A percentile compares a stretch with the other conserved stretches of the same genome.
Conservation (phyloP, 169 alveolate genomes). For the Plasmodium ovale region DNA sequence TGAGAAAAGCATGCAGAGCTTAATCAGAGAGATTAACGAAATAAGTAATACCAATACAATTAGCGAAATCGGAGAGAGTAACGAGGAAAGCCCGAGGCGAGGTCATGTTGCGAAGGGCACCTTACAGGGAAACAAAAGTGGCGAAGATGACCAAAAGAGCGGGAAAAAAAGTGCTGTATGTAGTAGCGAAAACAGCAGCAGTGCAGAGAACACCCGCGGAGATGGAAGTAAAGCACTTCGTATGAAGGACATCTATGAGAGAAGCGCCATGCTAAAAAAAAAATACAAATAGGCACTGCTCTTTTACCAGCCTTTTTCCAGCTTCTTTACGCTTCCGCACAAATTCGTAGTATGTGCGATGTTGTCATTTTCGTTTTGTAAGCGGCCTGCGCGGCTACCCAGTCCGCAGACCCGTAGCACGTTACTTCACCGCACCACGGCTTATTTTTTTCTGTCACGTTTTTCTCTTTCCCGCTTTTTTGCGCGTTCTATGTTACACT, state of each 20-base stretch:
- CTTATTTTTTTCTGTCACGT: no score
- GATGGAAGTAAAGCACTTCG: background rate
- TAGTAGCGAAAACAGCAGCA: background rate
- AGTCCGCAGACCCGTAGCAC: no score
- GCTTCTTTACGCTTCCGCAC: no score
- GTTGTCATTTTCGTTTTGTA: no score
- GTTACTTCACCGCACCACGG: no score
- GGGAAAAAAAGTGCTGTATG: background rate
- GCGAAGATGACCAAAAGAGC: background rate
- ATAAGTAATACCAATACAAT: background rate
- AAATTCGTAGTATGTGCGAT: no score
- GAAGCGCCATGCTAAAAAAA: constrained; percentile 14
- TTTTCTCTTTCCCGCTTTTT: no score
- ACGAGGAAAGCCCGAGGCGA: background rate
- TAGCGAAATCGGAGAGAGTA: no score
- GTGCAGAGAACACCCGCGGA: background rate
- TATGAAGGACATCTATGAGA: constrained; percentile 36
- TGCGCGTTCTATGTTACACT: no score
- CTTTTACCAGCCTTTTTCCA: no score
- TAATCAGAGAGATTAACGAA: constrained; percentile 28
- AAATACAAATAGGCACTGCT: constrained; percentile 50
- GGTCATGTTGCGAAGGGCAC: background rate
- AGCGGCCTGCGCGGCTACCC: no score
- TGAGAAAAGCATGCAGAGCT: constrained; percentile 35
- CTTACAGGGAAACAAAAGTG: background rate